These are phyloP conservation scores for Petunia secreta DNA, from an alignment of 257 asterid genomes.

Conservation along the genomic window DNA sequence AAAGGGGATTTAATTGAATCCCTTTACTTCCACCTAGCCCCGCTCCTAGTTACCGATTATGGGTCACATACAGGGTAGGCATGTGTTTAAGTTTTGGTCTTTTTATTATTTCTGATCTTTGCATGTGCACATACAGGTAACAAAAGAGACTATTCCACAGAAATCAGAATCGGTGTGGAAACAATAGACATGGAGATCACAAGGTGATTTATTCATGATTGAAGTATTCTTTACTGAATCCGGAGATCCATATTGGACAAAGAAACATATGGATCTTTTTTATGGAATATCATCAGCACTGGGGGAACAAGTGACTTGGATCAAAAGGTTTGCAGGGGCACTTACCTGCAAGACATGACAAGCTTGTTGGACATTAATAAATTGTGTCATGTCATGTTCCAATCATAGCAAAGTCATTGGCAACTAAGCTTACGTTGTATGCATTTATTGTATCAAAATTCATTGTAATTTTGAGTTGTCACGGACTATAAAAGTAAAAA, in stretches of 20 bases:
- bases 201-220: constrained; percentile 64
- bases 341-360: constrained; percentile 51
- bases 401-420: background rate
- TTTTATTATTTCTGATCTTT: background rate
- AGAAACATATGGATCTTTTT: constrained; percentile 53
- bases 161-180: constrained; percentile 50
- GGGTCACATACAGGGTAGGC: too few species aligned
- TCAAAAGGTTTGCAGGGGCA: constrained; percentile 65
- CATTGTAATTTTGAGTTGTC: background rate
- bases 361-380: constrained; percentile 40
- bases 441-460: background rate
- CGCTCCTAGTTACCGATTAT: too few species aligned
- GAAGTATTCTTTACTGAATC: constrained; percentile 81
- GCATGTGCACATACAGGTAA: constrained; percentile 52
- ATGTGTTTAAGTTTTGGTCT: background rate
- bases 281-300: constrained; percentile 52
- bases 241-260: constrained; percentile 58
- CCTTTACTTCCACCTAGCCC: too few species aligned
- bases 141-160: constrained; percentile 62
- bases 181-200: constrained; percentile 85
- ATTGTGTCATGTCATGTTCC: background rate
- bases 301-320: constrained; percentile 40
- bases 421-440: background rate
- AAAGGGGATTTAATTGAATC: too few species aligned
- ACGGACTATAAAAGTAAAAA: background rate